These are phyloP conservation scores for Apiospora phragmitis DNA, from an alignment of 2,329 filamentous ascomycete species.

Conservation along the genomic window DNA sequence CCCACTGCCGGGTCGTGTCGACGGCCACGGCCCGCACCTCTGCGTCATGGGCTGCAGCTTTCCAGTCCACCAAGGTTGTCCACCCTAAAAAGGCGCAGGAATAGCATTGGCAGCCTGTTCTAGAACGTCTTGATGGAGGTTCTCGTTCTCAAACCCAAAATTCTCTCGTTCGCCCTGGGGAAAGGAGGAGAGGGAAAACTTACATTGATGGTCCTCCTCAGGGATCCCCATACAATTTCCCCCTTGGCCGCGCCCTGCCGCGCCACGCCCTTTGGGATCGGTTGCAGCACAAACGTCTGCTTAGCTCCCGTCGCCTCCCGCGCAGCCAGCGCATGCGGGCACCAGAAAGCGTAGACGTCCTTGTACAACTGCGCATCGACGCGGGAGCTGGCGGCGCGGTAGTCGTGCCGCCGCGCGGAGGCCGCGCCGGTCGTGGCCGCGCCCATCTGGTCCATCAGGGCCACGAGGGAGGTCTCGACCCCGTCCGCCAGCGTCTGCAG, in stretches of 20 bases:
- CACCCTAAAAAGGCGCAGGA: slow-evolving; percentile 17
- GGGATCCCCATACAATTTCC: slow-evolving; percentile 21
- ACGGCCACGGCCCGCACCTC: slow-evolving; percentile 16
- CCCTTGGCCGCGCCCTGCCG: slow-evolving; percentile 12
- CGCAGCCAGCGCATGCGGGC: slow-evolving; percentile 15
- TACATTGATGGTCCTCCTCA: slow-evolving; percentile 16
- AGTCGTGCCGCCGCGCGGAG: slow-evolving; percentile 26
- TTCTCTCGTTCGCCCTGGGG: too few relatives aligned
- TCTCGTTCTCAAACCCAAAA: too few relatives aligned
- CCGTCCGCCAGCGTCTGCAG: background rate
- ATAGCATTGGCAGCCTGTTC: too few relatives aligned
- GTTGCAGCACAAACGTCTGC: slow-evolving; percentile 21
- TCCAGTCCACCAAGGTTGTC: slow-evolving; percentile 22
- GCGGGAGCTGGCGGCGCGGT: slow-evolving; percentile 18
- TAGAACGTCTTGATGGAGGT: too few relatives aligned
- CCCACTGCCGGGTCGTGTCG: slow-evolving; percentile 14
- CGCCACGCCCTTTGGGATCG: slow-evolving; percentile 10
- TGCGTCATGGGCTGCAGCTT: slow-evolving; percentile 16
- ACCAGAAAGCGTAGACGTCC: slow-evolving; percentile 24
- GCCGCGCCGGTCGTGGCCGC: background rate
- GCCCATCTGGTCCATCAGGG: background rate
- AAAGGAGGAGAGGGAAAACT: background rate
- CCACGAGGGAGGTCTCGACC: background rate
- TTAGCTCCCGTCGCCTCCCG: slow-evolving; percentile 20
- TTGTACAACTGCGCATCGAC: slow-evolving; percentile 25